Conservation (phyloP, 2,329 filamentous ascomycete genomes). For the Fusarium concolor region DNA sequence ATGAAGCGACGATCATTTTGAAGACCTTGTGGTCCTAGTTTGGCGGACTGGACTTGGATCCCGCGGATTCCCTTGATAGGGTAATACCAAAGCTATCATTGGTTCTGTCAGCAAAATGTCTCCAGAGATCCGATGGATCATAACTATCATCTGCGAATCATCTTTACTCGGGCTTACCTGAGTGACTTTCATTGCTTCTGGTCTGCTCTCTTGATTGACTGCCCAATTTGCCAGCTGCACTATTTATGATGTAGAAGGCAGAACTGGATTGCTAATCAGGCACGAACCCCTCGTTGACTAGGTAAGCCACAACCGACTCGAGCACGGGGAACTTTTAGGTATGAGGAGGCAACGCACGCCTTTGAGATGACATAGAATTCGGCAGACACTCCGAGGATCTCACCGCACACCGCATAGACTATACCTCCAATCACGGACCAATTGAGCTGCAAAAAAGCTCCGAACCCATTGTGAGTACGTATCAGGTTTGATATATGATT, state of each 20-base stretch:
- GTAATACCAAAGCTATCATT: conserved; percentile 70
- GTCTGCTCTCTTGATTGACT: background rate
- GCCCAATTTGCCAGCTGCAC: conserved; percentile 6
- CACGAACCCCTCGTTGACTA: conserved; percentile 25
- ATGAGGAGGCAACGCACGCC: conserved; percentile 4
- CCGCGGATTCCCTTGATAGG: conserved; percentile 79
- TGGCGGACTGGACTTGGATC: conserved; percentile 63
- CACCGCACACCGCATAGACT: background rate
- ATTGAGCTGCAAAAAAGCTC: background rate
- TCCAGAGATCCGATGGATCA: background rate
- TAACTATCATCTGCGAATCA: background rate
- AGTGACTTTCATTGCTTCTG: conserved; percentile 49
- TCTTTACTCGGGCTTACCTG: conserved; percentile 34
- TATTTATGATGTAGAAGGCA: conserved; percentile 17
- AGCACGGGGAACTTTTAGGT: background rate
- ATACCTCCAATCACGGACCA: conserved; percentile 5
- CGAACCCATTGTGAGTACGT: background rate
- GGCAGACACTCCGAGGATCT: conserved; percentile 10
- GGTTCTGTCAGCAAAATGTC: conserved; percentile 6
- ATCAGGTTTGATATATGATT: background rate
- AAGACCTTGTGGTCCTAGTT: conserved; percentile 71
- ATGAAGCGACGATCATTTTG: conserved; percentile 77
- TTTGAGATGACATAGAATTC: conserved; percentile 9
- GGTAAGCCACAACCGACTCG: conserved; percentile 21
- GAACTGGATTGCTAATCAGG: conserved; percentile 32